Evolutionary conservation across 2,329 filamentous ascomycete genomes (phyloP), one percentile per base, ranked within the genome.

Genomic region (Alternaria sp.): DNA sequence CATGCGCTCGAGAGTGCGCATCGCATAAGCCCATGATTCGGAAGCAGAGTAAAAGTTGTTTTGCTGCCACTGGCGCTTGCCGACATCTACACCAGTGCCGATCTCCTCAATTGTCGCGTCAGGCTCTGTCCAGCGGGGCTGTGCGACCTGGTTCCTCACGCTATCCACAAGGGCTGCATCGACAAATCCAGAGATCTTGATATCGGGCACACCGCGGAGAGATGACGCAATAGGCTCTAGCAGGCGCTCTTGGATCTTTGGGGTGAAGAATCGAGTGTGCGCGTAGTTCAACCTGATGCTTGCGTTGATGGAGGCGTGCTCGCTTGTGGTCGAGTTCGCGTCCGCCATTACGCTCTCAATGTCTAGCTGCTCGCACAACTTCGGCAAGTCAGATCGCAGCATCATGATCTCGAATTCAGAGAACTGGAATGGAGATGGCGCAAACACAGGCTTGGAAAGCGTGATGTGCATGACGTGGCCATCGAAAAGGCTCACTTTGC

Each of bases 381-480:
- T 55, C 7, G 70, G 70, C 53, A 72, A 55, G 49, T 72, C 70
- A 52, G 69, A 56, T n/a, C 70, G 66, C 9, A 71, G 50, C 58
- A 68, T 60, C 67, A 74, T 70, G 16, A 70, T 65, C 36, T 72
- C 69, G 43, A 64, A 67, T 27, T 72, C 69, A 32, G 64, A 59
- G 20, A 67, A 69, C 36, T 67, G 59, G 22, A 68, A 60, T 12
- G 64, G 30, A 25, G 62, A 60, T 12, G 57, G 60, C 28, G 63
- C 46, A 25, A 67, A 55, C 2, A 59, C 60, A 4, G 70, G 70
- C 49, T 69, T 71, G 30, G 67, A 70, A 2, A 74, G 61, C 32
- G 69, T 69, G 18, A 74, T 57, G 43, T 74, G 71, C 67, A 72
- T 71, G n/a, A 72, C 61, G 45, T 74, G 71, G 36, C 67, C 70